These are phyloP conservation scores for Fusarium haematococcum DNA, from an alignment of 2,329 filamentous ascomycete genomes.

Conservation along the genomic window DNA sequence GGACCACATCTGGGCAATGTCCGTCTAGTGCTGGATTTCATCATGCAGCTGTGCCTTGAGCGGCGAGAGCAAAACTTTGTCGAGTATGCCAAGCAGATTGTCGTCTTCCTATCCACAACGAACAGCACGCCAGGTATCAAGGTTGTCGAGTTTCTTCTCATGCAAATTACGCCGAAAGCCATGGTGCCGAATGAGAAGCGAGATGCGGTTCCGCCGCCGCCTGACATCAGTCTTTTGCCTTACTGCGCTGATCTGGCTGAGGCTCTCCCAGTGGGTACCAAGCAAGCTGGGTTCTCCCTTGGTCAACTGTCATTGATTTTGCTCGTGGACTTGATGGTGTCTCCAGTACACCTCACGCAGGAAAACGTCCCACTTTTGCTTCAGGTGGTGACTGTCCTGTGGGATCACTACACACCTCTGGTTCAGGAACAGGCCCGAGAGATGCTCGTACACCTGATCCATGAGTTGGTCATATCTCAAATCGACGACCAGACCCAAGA, in stretches of 20 bases:
- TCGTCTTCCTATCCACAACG: conserved; percentile 92
- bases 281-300: conserved; percentile 89
- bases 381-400: conserved; percentile 92
- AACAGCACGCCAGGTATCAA: conserved; percentile 80
- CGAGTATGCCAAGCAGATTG: conserved; percentile 97
- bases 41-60: conserved; percentile 93
- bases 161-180: conserved; percentile 93
- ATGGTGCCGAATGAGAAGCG: conserved; percentile 94
- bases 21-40: conserved; percentile 93
- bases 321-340: conserved; percentile 95
- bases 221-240: conserved; percentile 80
- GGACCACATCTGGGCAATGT: conserved; percentile 95
- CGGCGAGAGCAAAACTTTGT: conserved; percentile 98
- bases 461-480: conserved; percentile 87
- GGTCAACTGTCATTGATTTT: conserved; percentile 94
- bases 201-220: conserved; percentile 74
- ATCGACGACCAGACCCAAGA: conserved; percentile 77
- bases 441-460: conserved; percentile 97
- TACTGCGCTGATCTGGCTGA: conserved; percentile 89
- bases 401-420: conserved; percentile 96
- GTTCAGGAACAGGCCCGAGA: conserved; percentile 97
- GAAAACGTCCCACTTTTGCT: conserved; percentile 88
- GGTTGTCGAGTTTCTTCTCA: conserved; percentile 91
- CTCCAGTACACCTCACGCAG: conserved; percentile 81
- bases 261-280: conserved; percentile 87